A percentile compares a stretch with the other conserved stretches of the same genome.
Evolutionary conservation across 306 rosid genomes (phyloP).

Genomic region (Sicyos baderoa): DNA sequence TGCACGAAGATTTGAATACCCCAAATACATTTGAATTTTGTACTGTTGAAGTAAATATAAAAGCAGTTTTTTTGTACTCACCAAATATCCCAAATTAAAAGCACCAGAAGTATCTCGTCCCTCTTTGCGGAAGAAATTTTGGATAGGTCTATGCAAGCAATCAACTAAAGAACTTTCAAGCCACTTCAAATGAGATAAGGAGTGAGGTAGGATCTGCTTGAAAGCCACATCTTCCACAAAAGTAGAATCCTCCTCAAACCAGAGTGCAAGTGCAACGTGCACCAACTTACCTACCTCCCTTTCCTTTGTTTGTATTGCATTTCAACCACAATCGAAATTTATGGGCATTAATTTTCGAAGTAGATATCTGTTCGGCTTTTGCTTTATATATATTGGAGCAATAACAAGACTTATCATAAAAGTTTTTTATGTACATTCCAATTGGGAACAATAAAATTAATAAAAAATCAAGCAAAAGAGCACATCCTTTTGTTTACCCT

Average conservation of each 20-base stretch:
- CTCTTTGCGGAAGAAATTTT: too few relatives aligned
- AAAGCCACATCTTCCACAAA: too few relatives aligned
- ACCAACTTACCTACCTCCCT: background rate
- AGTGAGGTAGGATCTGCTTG: too few relatives aligned
- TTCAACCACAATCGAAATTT: background rate
- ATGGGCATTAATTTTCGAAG: background rate
- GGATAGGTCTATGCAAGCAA: too few relatives aligned
- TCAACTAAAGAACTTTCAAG: too few relatives aligned
- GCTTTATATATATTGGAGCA: too few relatives aligned
- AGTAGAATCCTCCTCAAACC: too few relatives aligned
- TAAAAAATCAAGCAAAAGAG: background rate
- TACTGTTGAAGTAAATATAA: background rate
- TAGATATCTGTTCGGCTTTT: background rate
- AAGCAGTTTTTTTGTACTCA: background rate
- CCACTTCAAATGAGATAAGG: too few relatives aligned
- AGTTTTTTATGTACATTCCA: background rate
- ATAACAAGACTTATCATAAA: background rate
- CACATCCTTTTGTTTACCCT: background rate
- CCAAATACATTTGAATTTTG: background rate
- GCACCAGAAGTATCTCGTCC: too few relatives aligned
- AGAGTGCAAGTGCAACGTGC: background rate
- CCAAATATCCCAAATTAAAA: too few relatives aligned
- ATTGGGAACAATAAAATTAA: background rate
- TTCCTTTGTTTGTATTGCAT: background rate
- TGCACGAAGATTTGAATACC: background rate